Percentiles rank a stretch among this genome's conserved stretches.
Conservation (phyloP, 306 rosid genomes). For the Prunus campanulata region DNA sequence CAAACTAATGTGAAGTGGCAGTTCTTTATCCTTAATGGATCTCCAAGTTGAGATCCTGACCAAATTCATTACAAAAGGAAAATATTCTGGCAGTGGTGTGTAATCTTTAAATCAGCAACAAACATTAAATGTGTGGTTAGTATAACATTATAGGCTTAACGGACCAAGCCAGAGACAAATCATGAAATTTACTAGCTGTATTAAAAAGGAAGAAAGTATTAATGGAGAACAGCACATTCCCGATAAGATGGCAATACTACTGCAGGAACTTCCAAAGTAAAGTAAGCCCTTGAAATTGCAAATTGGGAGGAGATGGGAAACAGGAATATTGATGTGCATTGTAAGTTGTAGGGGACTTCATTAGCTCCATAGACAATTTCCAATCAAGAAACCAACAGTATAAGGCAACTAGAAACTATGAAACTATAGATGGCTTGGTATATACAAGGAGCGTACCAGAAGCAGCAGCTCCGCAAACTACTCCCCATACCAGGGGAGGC, state of each 20-base stretch:
- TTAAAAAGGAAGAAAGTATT: not conserved
- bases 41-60: not conserved
- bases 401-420: not conserved
- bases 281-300: not conserved
- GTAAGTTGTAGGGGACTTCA: not conserved
- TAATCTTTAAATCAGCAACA: not conserved
- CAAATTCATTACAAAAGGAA: not conserved
- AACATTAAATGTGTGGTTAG: not conserved
- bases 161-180: not conserved
- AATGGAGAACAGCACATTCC: not conserved
- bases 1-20: not conserved
- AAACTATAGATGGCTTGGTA: not conserved
- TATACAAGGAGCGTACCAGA: slow-evolving; percentile 55
- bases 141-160: not conserved
- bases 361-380: not conserved
- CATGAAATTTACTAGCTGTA: not conserved
- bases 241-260: not conserved
- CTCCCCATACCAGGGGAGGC: slow-evolving; percentile 99
- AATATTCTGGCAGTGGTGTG: not conserved
- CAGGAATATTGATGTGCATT: not conserved
- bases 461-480: slow-evolving; percentile 98
- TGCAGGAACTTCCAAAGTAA: not conserved
- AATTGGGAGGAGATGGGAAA: not conserved
- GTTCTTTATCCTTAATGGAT: not conserved
- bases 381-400: not conserved